Base-by-base conservation (phyloP, 208 protist species). In the Wallacemonas sp. region DNA sequence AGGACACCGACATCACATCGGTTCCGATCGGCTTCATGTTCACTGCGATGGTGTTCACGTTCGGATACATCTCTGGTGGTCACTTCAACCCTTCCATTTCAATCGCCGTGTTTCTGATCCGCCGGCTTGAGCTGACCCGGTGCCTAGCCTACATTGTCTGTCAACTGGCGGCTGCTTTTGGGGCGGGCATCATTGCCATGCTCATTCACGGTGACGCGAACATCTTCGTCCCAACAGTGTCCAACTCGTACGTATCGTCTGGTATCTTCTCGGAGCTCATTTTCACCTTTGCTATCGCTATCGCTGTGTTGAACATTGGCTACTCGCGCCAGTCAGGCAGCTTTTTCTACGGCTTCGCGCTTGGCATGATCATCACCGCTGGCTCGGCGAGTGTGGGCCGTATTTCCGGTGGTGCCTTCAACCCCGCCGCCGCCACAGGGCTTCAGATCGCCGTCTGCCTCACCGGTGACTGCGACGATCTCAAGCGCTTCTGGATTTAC, bases 61-160 rank as follows among this genome's bases (percentile, higher is more conserved):
- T 94, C 57, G 83, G 76, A 30, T 94, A 94, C 78, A 79, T 94
- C 59, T 86, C 78, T 22, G 80, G 83, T 30, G 79, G 79, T 1
- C 89, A 94, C 73, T 85, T 94, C 63, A 94, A 94, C 71, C 89
- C 89, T 24, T 86, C 89, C 62, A 73, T 94, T 34, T 88, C 89
- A 9, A 39, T 94, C 12, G 76, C 89, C 37, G 81, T 91, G 19
- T 85, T 90, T 63, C 66, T 94, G 1, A 55, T 86, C 26, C 82
- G 78, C 8, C 69, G 85, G 44, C 57, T 92, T 26, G 75, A 85
- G 32, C 42, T 89, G 17, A 39, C 70, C 2, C 81, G 74, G 36
- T 77, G 74, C 63, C 27, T 87, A 0, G 69, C 65, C 30, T 94
- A 92, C 63, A 72, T 92, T 15, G 42, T 94, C 21, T 87, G 78